A percentile compares a stretch with the other conserved stretches of the same genome.
phyloP scores from a whole-genome alignment of 768 basidiomycete genomes.

The Termitomyces sp. region DNA sequence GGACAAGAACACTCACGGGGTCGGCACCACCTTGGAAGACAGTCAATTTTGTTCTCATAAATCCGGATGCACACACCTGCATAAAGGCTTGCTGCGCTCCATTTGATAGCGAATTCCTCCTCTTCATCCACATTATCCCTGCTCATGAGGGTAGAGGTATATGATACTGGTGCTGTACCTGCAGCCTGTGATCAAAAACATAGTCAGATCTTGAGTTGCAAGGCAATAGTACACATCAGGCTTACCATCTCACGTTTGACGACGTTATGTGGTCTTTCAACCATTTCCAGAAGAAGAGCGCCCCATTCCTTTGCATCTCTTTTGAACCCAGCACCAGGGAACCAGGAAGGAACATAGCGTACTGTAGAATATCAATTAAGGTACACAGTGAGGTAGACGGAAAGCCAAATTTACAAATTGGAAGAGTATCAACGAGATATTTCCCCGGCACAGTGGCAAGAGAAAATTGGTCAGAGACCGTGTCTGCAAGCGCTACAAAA shows the following conservation, averaged over 20 bases:
- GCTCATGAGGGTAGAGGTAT: constrained; percentile 31
- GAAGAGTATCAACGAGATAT: constrained; percentile 49
- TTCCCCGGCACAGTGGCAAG: constrained; percentile 38
- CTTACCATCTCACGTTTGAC: constrained; percentile 45
- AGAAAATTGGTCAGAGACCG: constrained; percentile 35
- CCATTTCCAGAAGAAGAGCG: constrained; percentile 38
- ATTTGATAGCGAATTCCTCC: constrained; percentile 37
- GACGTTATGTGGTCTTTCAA: constrained; percentile 39
- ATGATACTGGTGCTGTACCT: constrained; percentile 26
- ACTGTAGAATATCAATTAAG: constrained; percentile 26
- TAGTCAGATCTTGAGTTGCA: background rate
- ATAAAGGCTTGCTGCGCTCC: constrained; percentile 45
- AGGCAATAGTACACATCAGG: background rate
- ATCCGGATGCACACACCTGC: constrained; percentile 43
- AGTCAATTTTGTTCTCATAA: constrained; percentile 3
- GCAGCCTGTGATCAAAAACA: background rate
- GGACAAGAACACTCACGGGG: background rate
- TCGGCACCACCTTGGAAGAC: constrained; percentile 2
- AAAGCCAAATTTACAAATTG: constrained; percentile 27
- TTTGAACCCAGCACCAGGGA: constrained; percentile 56
- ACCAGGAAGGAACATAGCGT: constrained; percentile 48
- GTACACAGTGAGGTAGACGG: background rate
- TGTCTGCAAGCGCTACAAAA: constrained; percentile 35
- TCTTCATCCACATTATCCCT: constrained; percentile 28
- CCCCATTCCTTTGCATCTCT: constrained; percentile 42